A percentile compares a stretch with the other conserved stretches of the same genome.
Conservation (phyloP, 2,329 filamentous ascomycete species). For the Blastomyces parvus region DNA sequence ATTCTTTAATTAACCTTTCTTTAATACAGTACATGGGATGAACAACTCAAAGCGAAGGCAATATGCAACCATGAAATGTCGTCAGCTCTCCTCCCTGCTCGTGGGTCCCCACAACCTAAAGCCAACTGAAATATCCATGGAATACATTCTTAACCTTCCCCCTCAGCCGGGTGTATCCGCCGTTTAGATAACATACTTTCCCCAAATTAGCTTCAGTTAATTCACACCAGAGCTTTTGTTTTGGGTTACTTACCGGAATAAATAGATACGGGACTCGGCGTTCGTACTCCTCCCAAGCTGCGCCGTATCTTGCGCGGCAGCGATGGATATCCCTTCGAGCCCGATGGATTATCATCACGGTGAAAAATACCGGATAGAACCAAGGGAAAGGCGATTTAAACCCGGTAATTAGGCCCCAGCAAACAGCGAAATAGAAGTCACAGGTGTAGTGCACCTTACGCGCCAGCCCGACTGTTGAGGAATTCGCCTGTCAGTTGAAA, state of each 20-base stretch:
- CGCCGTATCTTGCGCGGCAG: constrained; percentile 71
- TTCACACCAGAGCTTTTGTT: neutral
- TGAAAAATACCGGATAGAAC: constrained; percentile 80
- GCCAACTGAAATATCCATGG: neutral
- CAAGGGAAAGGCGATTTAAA: constrained; percentile 68
- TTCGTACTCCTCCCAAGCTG: constrained; percentile 73
- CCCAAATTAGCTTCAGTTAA: neutral
- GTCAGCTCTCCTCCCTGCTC: neutral
- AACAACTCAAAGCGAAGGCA: neutral
- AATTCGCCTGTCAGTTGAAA: constrained; percentile 16
- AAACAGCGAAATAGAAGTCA: constrained; percentile 65
- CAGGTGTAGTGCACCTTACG: constrained; percentile 74
- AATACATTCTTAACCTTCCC: neutral
- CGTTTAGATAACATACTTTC: constrained; percentile 6
- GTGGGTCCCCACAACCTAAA: neutral
- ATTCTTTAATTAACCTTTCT: neutral
- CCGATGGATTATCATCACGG: constrained; percentile 68
- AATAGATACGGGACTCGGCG: constrained; percentile 71
- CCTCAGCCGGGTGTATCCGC: neutral
- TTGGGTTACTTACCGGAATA: constrained; percentile 51
- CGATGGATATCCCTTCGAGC: constrained; percentile 63
- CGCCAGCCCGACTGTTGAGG: constrained; percentile 50
- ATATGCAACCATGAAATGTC: neutral
- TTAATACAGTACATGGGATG: neutral
- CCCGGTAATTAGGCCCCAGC: constrained; percentile 72